Base-by-base conservation (phyloP, 2,329 filamentous ascomycete genomes). In the Exophiala sp. region DNA sequence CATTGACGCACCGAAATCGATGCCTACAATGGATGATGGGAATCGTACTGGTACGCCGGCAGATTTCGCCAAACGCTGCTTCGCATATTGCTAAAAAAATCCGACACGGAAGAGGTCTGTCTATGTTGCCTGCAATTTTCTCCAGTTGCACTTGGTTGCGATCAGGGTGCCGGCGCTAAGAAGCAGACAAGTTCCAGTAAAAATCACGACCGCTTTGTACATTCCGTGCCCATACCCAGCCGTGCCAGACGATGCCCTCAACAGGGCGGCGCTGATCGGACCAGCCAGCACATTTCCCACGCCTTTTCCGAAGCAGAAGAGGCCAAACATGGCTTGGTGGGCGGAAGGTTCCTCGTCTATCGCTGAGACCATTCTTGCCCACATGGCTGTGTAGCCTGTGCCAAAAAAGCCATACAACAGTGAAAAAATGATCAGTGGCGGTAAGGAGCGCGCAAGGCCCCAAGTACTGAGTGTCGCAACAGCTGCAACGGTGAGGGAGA, bases 381-480 rank as follows among this genome's bases (percentile, higher is more conserved):
- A 79, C 2, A 71, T 68, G 2, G 68, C 65, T 1, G 71, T 73
- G 50, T 71, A 77, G 2, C 72, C 72, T 0, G 72, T 71, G 0
- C 70, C 74, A 38, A 75, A 77, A 38, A 76, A 65, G 3, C 75
- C 75, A 52, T 77, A 78, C 0, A 71, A 54, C 3, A 77, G 47
- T 1, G 67, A 65, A 47, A 77, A 78, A 1, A 73, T 58, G 18
- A 68, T 64, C 7, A 81, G 63, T 0, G 58, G 71, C 8, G 50
- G 69, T 65, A 81, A 5, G 63, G 66, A 68, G 2, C 67, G 66
- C 0, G 75, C 69, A 12, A 78, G 63, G 0, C 77, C 78, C 77
- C 78, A 81, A 24, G 75, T 52, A 0, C 75, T 61, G 50, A 78
- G 76, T 0, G 74, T 65, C 0, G 73, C 70, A 1, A 74, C 1